phyloP scores from a whole-genome alignment of 2,329 filamentous ascomycete genomes.

The Sphaerulina musiva region DNA sequence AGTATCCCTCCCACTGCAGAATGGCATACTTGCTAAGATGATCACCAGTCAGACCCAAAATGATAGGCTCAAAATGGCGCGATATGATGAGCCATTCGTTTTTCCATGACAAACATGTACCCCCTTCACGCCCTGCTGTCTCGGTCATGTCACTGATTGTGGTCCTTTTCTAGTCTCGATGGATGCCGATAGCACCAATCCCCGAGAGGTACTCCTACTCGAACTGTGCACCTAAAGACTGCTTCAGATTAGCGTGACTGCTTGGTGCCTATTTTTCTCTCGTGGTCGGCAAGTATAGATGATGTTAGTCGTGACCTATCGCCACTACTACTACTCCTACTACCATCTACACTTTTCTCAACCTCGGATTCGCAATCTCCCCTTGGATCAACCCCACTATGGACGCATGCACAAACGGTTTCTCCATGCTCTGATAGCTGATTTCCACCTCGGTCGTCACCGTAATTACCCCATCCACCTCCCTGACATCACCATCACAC shows the following conservation, averaged over 20 bases:
- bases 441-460: slow-evolving; percentile 18
- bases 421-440: slow-evolving; percentile 16
- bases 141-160: too few relatives aligned
- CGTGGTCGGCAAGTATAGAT: too few relatives aligned
- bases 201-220: too few relatives aligned
- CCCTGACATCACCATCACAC: not conserved
- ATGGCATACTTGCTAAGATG: slow-evolving; percentile 21
- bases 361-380: slow-evolving; percentile 15
- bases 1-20: slow-evolving; percentile 17
- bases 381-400: slow-evolving; percentile 27
- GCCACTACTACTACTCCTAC: too few relatives aligned
- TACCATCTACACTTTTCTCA: slow-evolving; percentile 4
- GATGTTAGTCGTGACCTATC: too few relatives aligned
- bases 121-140: too few relatives aligned
- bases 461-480: slow-evolving; percentile 8
- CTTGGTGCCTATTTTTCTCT: too few relatives aligned
- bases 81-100: not conserved
- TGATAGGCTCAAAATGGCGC: not conserved
- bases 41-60: slow-evolving; percentile 5
- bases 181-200: too few relatives aligned
- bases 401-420: slow-evolving; percentile 28
- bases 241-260: too few relatives aligned
- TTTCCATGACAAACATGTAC: too few relatives aligned
- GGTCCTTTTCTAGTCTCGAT: too few relatives aligned
- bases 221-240: too few relatives aligned